Evolutionary conservation across 108 stramenopile species (phyloP).

Genomic region (Cyclotella atomus): DNA sequence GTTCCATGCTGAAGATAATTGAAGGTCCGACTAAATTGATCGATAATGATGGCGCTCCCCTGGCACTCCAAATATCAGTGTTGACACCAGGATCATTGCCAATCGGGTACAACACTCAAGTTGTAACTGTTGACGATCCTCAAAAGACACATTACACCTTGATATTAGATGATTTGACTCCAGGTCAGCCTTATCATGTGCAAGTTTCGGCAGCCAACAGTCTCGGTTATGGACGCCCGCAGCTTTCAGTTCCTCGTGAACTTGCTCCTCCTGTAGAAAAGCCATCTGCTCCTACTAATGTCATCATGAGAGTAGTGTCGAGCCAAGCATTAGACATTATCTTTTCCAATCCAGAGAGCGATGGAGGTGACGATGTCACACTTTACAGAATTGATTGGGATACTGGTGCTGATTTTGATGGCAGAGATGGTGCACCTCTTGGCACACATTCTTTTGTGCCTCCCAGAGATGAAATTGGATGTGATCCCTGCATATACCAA

Average conservation of each 20-base stretch:
- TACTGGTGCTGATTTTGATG: conserved; percentile 61
- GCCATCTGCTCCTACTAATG: conserved; percentile 57
- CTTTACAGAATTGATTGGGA: conserved; percentile 89
- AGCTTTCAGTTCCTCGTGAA: conserved; percentile 55
- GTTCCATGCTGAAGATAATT: conserved; percentile 13
- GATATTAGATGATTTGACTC: conserved; percentile 49
- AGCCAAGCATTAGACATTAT: conserved; percentile 36
- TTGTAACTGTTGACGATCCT: conserved; percentile 29
- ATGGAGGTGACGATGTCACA: conserved; percentile 70
- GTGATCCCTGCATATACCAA: conserved; percentile 48
- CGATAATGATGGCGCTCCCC: conserved; percentile 7
- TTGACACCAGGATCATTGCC: conserved; percentile 39
- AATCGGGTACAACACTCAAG: conserved; percentile 43
- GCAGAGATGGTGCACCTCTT: conserved; percentile 56
- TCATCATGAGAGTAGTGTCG: conserved; percentile 42
- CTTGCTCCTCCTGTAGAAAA: conserved; percentile 74
- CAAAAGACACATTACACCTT: conserved; percentile 16
- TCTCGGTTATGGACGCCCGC: conserved; percentile 61
- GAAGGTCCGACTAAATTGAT: conserved; percentile 23
- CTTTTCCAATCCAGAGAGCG: conserved; percentile 49
- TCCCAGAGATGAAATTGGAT: conserved; percentile 33
- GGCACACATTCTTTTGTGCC: conserved; percentile 61
- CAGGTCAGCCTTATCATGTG: conserved; percentile 64
- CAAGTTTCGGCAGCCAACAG: conserved; percentile 64
- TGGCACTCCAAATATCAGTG: conserved; percentile 14